phyloP scores from a whole-genome alignment of 1,284 basidiomycete genomes.

The Boletus smithii region DNA sequence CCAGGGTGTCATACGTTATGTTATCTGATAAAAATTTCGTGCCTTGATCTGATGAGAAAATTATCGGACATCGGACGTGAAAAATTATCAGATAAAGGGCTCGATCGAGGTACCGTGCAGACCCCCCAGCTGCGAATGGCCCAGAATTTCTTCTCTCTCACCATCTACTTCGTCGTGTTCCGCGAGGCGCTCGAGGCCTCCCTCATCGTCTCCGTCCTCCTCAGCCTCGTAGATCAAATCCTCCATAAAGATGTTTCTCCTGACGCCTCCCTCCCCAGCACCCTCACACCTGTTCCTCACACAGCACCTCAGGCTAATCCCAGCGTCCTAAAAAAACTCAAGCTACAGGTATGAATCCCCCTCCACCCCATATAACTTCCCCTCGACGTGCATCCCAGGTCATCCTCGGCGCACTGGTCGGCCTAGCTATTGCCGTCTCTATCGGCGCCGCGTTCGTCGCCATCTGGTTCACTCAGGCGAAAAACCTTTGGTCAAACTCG shows the following conservation, averaged over 20 bases:
- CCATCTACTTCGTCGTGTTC: slow-evolving; percentile 88
- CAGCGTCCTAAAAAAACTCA: slow-evolving; percentile 56
- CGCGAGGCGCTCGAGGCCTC: slow-evolving; percentile 87
- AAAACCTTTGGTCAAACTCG: slow-evolving; percentile 66
- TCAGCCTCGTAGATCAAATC: slow-evolving; percentile 82
- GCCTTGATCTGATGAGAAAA: no score
- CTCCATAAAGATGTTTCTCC: slow-evolving; percentile 43
- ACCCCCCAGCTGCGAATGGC: no score
- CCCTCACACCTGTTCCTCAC: no score
- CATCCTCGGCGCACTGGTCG: slow-evolving; percentile 70
- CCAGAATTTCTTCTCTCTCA: slow-evolving; percentile 68
- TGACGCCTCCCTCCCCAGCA: no score
- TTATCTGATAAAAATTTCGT: background rate
- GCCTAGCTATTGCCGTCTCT: slow-evolving; percentile 73
- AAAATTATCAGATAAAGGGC: slow-evolving; percentile 30
- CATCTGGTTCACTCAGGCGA: slow-evolving; percentile 77
- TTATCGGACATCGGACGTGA: no score
- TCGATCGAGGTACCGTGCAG: no score
- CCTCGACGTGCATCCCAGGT: slow-evolving; percentile 49
- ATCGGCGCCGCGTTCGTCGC: slow-evolving; percentile 79
- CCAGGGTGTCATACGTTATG: no score
- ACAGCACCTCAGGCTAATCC: background rate
- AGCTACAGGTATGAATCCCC: slow-evolving; percentile 49
- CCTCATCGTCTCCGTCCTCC: slow-evolving; percentile 85
- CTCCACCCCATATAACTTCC: background rate